Percentiles rank a stretch among this genome's conserved stretches.
phyloP scores from a whole-genome alignment of 768 basidiomycete genomes.

The Calocybe gangraenosa region DNA sequence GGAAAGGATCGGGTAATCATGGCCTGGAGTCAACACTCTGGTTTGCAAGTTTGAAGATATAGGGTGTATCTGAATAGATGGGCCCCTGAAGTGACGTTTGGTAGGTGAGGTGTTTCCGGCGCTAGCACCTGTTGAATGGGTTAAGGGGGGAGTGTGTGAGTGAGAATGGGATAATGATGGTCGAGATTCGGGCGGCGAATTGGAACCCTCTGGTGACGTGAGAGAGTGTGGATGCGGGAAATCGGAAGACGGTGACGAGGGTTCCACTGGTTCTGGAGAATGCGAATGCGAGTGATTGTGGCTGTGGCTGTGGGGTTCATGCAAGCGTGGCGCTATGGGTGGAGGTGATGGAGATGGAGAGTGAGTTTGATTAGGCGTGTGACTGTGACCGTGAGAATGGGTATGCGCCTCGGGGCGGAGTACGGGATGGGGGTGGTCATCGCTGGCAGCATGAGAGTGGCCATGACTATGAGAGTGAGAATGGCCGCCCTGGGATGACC shows the following conservation, averaged over 20 bases:
- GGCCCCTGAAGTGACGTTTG: constrained; percentile 34
- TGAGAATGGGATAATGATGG: constrained; percentile 13
- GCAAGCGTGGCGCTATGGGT: not conserved
- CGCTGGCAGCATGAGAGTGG: constrained; percentile 29
- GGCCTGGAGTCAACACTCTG: not conserved
- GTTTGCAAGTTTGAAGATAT: constrained; percentile 10
- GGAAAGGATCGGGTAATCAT: constrained; percentile 12
- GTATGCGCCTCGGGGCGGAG: constrained; percentile 17
- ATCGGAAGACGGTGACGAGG: constrained; percentile 2
- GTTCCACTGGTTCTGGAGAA: constrained; percentile 5
- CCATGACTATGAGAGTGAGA: constrained; percentile 47
- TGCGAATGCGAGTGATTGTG: constrained; percentile 25
- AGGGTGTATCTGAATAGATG: constrained; percentile 34
- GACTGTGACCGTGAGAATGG: constrained; percentile 22
- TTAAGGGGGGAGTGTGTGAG: constrained; percentile 18
- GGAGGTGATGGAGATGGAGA: constrained; percentile 14
- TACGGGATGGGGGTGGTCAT: constrained; percentile 14
- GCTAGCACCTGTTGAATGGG: constrained; percentile 12
- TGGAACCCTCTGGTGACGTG: constrained; percentile 19
- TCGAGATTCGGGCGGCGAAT: constrained; percentile 19
- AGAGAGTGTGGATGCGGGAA: constrained; percentile 22
- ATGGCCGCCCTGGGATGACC: constrained; percentile 46
- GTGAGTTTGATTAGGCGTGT: constrained; percentile 21
- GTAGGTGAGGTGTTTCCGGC: constrained; percentile 16
- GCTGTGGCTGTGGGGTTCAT: constrained; percentile 19